Evolutionary conservation across 441 rosid species (phyloP), one percentile per base, ranked within the genome.

Genomic region (Breynia disticha): DNA sequence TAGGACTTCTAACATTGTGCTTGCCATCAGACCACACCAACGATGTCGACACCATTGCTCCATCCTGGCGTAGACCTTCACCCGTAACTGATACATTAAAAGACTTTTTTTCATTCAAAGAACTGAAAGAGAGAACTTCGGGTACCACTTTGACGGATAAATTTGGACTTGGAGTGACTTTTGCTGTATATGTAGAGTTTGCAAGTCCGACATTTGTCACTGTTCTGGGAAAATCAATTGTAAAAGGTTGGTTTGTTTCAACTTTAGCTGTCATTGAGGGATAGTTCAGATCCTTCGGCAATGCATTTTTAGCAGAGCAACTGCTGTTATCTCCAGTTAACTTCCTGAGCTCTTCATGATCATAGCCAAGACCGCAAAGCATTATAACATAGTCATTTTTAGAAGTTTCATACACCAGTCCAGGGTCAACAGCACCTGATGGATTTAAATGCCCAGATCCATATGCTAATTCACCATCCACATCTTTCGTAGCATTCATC

Each of bases 391-490:
- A 82, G 66, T 87, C 96, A 16, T 20, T 15, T 5, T 70, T 59
- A 10, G 57, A 57, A 1, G 82, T 73, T 62, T 84, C 93, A 45
- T 82, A 84, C 14, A 87, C 78, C 7, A 84, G 76, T 28, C 90
- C 96, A 19, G 90, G 93, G 39, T 80, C 65, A 35, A 66, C 18
- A 2, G 86, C 64, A 24, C 63, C 67, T 19, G 72, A 57, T 19
- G 83, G 76, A 73, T 73, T 77, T 45, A 79, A 54, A 56, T 80
- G 79, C 37, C 96, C 88, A 19, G 87, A 79, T 24, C 90, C 94
- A 8, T 69, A 70, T 53, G 50, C 57, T 8, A 56, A 51, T 20
- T 56, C 50, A 0, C 67, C 80, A 1, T 76, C 63, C 5, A 77
- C 70, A 1, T 76, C 73, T 22, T 78, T 76, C 21, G 11, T 16